A percentile compares a stretch with the other conserved stretches of the same genome.
Evolutionary conservation across 2,329 filamentous ascomycete genomes (phyloP).

Genomic region (Kalaharituber pfeilii): DNA sequence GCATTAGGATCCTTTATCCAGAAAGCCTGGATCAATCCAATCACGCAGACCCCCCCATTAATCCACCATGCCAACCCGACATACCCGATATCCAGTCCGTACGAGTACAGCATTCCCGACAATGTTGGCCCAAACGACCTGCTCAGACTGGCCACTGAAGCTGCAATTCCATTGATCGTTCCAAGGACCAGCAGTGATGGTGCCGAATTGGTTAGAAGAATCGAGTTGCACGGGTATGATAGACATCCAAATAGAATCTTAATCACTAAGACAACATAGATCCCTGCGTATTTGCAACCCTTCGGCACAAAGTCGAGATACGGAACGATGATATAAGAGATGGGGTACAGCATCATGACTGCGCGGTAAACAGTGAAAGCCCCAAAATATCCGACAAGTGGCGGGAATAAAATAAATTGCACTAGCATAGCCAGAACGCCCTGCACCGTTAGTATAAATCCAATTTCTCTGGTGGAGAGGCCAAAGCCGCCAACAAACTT

Average conservation of each 20-base stretch:
- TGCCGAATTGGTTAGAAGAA: conserved; percentile 75
- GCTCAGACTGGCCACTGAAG: conserved; percentile 75
- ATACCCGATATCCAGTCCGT: conserved; percentile 62
- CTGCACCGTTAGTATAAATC: conserved; percentile 73
- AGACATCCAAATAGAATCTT: conserved; percentile 88
- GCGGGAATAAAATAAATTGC: conserved; percentile 69
- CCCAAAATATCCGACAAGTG: conserved; percentile 56
- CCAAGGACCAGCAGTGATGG: conserved; percentile 71
- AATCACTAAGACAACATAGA: conserved; percentile 65
- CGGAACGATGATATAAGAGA: conserved; percentile 57
- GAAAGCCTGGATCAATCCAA: conserved; percentile 42
- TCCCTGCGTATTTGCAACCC: conserved; percentile 47
- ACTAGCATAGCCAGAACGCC: conserved; percentile 78
- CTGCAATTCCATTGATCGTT: conserved; percentile 80
- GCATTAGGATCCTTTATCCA: conserved; percentile 17
- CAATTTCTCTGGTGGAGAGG: conserved; percentile 66
- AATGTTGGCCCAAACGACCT: conserved; percentile 77
- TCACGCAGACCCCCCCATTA: conserved; percentile 55
- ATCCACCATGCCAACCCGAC: conserved; percentile 91
- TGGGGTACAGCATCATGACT: conserved; percentile 64
- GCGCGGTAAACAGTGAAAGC: conserved; percentile 67
- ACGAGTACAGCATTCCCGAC: conserved; percentile 67
- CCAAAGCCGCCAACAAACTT: conserved; percentile 77
- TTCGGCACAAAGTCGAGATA: conserved; percentile 76
- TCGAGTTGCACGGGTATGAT: conserved; percentile 76